phyloP scores from a whole-genome alignment of 345 rosid species.

The Carallia pectinifolia region DNA sequence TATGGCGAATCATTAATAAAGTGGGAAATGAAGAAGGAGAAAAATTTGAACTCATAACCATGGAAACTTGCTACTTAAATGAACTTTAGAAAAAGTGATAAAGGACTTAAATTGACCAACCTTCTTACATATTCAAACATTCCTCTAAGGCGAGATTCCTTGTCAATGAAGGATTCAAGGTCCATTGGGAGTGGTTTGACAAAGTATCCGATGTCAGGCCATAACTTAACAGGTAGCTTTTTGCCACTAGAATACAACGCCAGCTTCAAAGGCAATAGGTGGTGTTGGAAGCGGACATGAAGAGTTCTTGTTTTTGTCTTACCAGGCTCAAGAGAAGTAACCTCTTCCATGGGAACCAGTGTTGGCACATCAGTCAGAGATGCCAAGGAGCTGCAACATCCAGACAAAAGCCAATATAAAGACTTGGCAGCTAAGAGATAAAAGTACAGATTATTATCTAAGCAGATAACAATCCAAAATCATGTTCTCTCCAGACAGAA shows the following conservation, averaged over 20 bases:
- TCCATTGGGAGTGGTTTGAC: constrained; percentile 77
- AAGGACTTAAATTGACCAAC: constrained; percentile 35
- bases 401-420: constrained; percentile 14
- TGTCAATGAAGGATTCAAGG: constrained; percentile 48
- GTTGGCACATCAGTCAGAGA: constrained; percentile 52
- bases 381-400: constrained; percentile 43
- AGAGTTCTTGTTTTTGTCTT: constrained; percentile 53
- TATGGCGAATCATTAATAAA: no score
- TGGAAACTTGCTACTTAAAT: neutral
- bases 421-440: constrained; percentile 10
- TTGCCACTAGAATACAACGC: constrained; percentile 50
- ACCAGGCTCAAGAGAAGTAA: constrained; percentile 64
- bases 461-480: no score
- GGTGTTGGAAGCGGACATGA: constrained; percentile 87
- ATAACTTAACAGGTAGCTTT: constrained; percentile 70
- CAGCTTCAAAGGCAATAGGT: constrained; percentile 78
- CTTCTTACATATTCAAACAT: constrained; percentile 87
- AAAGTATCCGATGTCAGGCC: constrained; percentile 95
- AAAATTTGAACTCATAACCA: neutral
- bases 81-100: neutral
- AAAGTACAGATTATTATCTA: neutral
- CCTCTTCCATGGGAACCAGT: constrained; percentile 64
- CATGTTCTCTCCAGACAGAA: no score
- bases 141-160: constrained; percentile 74
- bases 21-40: neutral